Conservation (phyloP, 805 yeast genomes). For the Lachancea sp. region DNA sequence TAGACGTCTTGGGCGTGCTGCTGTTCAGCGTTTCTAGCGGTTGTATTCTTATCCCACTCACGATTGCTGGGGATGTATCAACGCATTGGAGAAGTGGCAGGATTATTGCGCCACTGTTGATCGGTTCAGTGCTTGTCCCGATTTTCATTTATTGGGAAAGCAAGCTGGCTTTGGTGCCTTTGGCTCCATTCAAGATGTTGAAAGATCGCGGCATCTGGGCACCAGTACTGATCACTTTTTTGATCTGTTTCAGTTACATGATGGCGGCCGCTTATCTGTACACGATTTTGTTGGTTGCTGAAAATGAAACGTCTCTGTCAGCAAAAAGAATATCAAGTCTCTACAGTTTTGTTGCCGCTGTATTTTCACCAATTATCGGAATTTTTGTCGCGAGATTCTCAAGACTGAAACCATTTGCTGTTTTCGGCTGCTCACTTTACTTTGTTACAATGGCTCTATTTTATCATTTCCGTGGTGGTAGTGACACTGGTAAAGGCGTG, state of each 20-base stretch:
- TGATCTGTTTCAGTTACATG: constrained; percentile 56
- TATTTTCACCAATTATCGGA: constrained; percentile 53
- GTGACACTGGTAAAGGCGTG: constrained; percentile 45
- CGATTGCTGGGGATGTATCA: constrained; percentile 61
- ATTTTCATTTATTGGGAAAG: constrained; percentile 53
- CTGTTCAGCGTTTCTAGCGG: constrained; percentile 53
- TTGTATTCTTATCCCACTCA: constrained; percentile 61
- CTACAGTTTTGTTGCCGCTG: constrained; percentile 50
- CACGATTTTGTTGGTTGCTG: constrained; percentile 59
- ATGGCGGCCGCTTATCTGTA: constrained; percentile 67
- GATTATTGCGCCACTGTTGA: constrained; percentile 60
- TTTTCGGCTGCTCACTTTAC: constrained; percentile 55
- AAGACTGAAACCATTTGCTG: constrained; percentile 51
- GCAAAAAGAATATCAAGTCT: constrained; percentile 52
- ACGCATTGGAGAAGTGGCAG: constrained; percentile 53
- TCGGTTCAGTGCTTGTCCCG: constrained; percentile 59
- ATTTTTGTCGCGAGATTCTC: constrained; percentile 42
- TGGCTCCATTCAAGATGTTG: constrained; percentile 52
- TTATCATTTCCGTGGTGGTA: constrained; percentile 47
- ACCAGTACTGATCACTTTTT: constrained; percentile 50
- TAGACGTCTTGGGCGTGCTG: constrained; percentile 61
- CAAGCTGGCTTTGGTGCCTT: constrained; percentile 50
- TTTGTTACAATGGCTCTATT: constrained; percentile 49
- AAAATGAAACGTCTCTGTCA: constrained; percentile 55
- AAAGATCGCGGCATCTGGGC: constrained; percentile 71